Evolutionary conservation across 2,329 filamentous ascomycete species (phyloP).

Genomic region (Sclerotiophoma versabilis): DNA sequence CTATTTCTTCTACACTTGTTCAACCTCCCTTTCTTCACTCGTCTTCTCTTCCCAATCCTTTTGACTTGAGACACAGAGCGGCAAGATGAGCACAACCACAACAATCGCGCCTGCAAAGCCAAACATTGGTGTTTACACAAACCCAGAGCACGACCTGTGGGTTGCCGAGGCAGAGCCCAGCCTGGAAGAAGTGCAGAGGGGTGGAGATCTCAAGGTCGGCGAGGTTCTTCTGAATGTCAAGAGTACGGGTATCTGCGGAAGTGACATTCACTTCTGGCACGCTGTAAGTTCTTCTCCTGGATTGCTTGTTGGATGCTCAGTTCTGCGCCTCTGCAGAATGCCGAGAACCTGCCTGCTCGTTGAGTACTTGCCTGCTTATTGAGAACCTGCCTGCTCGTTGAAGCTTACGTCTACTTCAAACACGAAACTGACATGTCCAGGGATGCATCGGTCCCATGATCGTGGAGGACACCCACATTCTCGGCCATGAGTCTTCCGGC

Average conservation of each 20-base stretch:
- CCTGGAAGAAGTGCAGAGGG: slow-evolving; percentile 74
- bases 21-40: slow-evolving; percentile 2
- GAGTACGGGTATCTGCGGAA: slow-evolving; percentile 97
- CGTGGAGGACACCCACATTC: slow-evolving; percentile 84
- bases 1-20: slow-evolving; percentile 9
- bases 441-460: slow-evolving; percentile 95
- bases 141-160: slow-evolving; percentile 91
- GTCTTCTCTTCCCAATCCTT: slow-evolving; percentile 18
- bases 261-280: slow-evolving; percentile 96
- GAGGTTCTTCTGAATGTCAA: slow-evolving; percentile 89
- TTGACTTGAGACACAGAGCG: slow-evolving; percentile 15
- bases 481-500: slow-evolving; percentile 93
- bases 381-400: background rate
- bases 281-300: slow-evolving; percentile 59
- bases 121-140: slow-evolving; percentile 96
- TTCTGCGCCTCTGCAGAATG: too few relatives aligned
- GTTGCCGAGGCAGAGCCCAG: slow-evolving; percentile 79
- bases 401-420: background rate
- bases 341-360: too few relatives aligned
- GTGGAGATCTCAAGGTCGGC: slow-evolving; percentile 74
- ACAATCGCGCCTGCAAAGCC: slow-evolving; percentile 68
- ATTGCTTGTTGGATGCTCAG: background rate
- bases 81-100: slow-evolving; percentile 46
- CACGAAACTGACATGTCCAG: slow-evolving; percentile 24
- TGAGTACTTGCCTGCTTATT: too few relatives aligned